A percentile compares a stretch with the other conserved stretches of the same genome.
These are phyloP conservation scores for Silene uniflora DNA, from an alignment of 148 eudicot species.

Conservation along the genomic window DNA sequence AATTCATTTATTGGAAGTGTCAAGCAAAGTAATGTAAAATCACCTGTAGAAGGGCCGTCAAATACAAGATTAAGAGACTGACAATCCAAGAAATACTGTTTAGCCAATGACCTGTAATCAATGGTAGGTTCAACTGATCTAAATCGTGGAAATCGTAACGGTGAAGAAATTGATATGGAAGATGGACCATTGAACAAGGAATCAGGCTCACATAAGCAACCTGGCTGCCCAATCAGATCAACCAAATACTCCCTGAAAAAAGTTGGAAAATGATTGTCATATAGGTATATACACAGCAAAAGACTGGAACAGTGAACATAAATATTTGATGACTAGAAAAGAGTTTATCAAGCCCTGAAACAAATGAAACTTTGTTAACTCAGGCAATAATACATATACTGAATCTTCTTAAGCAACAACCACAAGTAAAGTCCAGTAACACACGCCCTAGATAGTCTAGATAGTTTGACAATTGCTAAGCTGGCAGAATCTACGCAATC, in stretches of 20 bases:
- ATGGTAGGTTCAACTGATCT: conserved; percentile 64
- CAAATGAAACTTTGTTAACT: not conserved
- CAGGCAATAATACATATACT: not conserved
- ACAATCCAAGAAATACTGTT: conserved; percentile 70
- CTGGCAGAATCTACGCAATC: not conserved
- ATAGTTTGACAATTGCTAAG: not conserved
- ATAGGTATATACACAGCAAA: not conserved
- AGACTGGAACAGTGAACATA: not conserved
- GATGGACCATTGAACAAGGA: conserved; percentile 90
- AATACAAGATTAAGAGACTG: conserved; percentile 70
- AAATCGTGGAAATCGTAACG: conserved; percentile 78
- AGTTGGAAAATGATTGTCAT: conserved; percentile 11
- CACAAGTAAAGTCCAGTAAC: not conserved
- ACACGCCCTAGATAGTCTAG: not conserved
- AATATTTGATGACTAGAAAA: not conserved
- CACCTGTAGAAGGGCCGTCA: conserved; percentile 72
- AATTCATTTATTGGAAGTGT: not conserved
- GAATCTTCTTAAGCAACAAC: not conserved
- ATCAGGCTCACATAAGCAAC: conserved; percentile 82
- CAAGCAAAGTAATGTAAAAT: conserved; percentile 17
- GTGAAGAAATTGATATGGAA: conserved; percentile 83
- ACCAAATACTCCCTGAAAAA: conserved; percentile 79
- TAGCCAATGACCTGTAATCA: conserved; percentile 84
- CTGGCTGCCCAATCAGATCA: conserved; percentile 82
- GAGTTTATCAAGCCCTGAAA: not conserved